phyloP scores from a whole-genome alignment of 225 moss, liverwort and hornwort genomes.

The Bryoerythrophyllum caledonicum region DNA sequence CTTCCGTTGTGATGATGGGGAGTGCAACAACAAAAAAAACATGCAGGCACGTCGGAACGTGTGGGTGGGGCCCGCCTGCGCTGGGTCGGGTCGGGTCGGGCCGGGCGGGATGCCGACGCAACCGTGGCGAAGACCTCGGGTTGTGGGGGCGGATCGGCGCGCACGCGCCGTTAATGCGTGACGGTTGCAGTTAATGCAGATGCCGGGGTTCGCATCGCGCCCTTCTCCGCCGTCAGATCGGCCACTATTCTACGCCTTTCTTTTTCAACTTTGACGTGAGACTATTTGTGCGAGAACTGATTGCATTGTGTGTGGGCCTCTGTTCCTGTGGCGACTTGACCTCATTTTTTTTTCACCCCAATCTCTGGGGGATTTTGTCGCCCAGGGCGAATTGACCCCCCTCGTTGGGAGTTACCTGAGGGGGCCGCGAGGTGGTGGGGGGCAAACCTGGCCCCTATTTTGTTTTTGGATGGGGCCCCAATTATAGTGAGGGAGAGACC shows the following conservation, averaged over 20 bases:
- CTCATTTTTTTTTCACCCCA: no score
- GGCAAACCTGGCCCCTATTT: no score
- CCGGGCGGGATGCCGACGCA: background rate
- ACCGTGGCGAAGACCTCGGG: slow-evolving; percentile 12
- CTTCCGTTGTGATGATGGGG: background rate
- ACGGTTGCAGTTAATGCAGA: slow-evolving; percentile 42
- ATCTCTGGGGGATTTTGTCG: background rate
- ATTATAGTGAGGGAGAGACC: no score
- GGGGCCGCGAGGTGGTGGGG: no score
- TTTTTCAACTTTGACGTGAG: background rate
- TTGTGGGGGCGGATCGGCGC: background rate
- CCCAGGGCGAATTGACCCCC: no score
- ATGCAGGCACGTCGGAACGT: slow-evolving; percentile 35
- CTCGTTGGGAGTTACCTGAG: no score
- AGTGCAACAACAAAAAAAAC: background rate
- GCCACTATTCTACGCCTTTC: background rate
- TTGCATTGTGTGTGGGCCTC: background rate
- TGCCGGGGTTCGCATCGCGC: background rate
- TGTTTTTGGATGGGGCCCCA: no score
- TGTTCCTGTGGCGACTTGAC: slow-evolving; percentile 5
- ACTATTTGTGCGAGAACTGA: background rate
- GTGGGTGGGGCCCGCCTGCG: background rate
- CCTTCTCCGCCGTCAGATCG: background rate
- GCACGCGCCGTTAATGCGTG: slow-evolving; percentile 17
- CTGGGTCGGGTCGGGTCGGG: background rate